Base-by-base conservation (phyloP, 2,329 filamentous ascomycete genomes). In the Stemphylium beticola region DNA sequence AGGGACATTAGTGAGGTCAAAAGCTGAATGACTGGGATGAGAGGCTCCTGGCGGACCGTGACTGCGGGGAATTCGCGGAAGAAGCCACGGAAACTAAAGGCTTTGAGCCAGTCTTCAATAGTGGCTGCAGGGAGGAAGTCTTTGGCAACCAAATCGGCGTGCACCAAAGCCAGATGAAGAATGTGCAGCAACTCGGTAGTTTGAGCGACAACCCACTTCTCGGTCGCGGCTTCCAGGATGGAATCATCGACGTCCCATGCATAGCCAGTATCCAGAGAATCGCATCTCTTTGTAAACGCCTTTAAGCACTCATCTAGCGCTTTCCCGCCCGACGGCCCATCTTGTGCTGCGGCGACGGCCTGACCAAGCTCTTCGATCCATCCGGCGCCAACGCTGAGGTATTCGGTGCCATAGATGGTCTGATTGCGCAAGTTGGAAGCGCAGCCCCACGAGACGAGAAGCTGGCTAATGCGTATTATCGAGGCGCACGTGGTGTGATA, bases 141-240 rank as follows among this genome's bases (percentile, higher is more conserved):
- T 32, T 69, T 62, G 12, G 56, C 58, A 5, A 64, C 81, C 41
- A 83, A 77, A 59, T 90, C 87, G 31, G 92, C 76, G 17, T 90
- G 80, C 61, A 91, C 83, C 64, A 93, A 90, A 20, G 92, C 77
- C 14, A 92, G 80, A 43, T 91, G 87, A 74, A 95, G 80, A 36
- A 88, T 83, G 68, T 95, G 89, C 34, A 89, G 80, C 38, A 89
- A 82, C 73, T 96, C 91, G 12, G 86, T 85, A 18, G 92, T 78
- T 22, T 87, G 77, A 4, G 82, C 86, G 49, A 82, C 81, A 20
- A 83, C 75, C 86, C 88, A 93, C 46, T 83, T 79, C 32, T 84
- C 82, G 20, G 86, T 85, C 1, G 82, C 79, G 33, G 84, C 80
- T 38, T 85, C 82, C 18, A 82, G 80, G 20, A 84, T 78, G 10